Conservation (phyloP, 495 filamentous ascomycete genomes). For the Penicillium ucsense region DNA sequence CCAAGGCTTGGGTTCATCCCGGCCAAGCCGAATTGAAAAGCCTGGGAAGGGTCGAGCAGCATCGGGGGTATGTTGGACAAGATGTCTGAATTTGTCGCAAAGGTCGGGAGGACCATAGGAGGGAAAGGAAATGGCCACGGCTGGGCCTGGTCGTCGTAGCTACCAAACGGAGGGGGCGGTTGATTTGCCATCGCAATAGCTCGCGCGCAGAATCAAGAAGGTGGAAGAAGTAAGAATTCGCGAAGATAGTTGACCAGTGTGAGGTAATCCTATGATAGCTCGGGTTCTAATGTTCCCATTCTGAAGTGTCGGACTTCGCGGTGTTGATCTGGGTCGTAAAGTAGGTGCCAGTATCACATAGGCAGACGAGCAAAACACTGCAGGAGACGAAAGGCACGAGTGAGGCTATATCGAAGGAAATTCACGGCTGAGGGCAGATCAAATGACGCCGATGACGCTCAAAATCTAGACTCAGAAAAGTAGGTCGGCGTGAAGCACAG, state of each 20-base stretch:
- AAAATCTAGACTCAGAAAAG: neutral
- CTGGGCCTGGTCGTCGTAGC: conserved; percentile 20
- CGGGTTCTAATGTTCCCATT: neutral
- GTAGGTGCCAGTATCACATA: no score
- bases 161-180: conserved; percentile 44
- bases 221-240: neutral
- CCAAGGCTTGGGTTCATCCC: conserved; percentile 20
- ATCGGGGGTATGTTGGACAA: conserved; percentile 3
- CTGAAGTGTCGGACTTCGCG: neutral
- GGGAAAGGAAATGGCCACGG: conserved; percentile 26
- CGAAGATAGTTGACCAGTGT: no score
- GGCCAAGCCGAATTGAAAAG: conserved; percentile 15
- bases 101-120: conserved; percentile 14
- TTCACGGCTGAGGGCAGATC: no score
- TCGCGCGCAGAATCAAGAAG: neutral
- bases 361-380: no score
- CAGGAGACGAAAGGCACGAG: no score
- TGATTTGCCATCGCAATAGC: conserved; percentile 42
- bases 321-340: no score
- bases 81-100: conserved; percentile 13
- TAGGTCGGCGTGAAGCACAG: no score
- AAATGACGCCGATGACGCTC: neutral
- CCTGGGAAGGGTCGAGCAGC: conserved; percentile 1
- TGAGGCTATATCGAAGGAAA: no score
- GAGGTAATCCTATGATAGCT: no score